Evolutionary conservation across 441 rosid species (phyloP).

Genomic region (Metrosideros polymorpha): DNA sequence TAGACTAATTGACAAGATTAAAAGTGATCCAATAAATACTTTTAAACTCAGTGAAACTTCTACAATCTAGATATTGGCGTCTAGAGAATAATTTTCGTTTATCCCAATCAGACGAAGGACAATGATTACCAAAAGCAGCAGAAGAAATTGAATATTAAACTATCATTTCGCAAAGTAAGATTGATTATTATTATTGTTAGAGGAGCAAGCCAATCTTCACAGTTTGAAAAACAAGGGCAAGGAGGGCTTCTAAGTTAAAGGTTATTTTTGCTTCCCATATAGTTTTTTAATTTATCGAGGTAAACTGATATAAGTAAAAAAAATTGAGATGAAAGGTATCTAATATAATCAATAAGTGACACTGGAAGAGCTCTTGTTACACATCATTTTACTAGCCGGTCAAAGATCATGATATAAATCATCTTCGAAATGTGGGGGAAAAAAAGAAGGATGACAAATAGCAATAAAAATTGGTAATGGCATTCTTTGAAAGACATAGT

Average conservation of each 20-base stretch:
- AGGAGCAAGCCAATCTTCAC: background rate
- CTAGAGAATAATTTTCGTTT: background rate
- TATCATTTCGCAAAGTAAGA: background rate
- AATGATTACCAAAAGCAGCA: background rate
- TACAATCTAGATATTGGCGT: background rate
- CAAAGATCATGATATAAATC: background rate
- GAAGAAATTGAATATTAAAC: background rate
- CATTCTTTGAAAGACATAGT: background rate
- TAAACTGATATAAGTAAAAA: background rate
- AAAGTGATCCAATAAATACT: background rate
- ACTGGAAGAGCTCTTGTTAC: background rate
- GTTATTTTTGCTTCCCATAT: background rate
- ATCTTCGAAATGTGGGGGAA: background rate
- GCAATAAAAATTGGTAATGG: background rate
- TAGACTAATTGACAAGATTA: background rate
- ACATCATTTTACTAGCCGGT: background rate
- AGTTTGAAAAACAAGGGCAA: background rate
- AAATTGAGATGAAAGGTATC: background rate
- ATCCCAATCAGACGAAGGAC: background rate
- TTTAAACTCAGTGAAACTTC: background rate
- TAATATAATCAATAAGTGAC: background rate
- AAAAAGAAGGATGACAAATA: background rate
- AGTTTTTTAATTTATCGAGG: background rate
- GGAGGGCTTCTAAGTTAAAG: background rate
- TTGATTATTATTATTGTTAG: background rate